phyloP scores from a whole-genome alignment of 371 early-diverging fungal species.

The Ordospora colligata region DNA sequence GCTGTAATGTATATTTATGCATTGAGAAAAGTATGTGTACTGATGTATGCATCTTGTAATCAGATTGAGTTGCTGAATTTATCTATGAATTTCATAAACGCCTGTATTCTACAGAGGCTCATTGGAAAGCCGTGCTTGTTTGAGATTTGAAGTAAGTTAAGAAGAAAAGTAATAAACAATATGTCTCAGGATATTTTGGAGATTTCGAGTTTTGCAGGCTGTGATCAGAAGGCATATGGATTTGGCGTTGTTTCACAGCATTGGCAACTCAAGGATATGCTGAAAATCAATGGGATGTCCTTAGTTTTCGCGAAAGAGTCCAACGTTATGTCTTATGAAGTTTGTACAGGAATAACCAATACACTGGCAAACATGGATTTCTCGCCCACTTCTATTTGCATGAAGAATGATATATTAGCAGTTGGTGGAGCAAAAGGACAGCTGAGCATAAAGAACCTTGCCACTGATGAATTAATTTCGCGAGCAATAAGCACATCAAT shows the following conservation, averaged over 20 bases:
- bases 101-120: too few species aligned
- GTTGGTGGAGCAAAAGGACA: conserved; percentile 79
- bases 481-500: conserved; percentile 72
- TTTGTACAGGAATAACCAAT: conserved; percentile 65
- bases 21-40: too few species aligned
- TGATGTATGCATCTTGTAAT: too few species aligned
- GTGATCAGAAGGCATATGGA: conserved; percentile 36
- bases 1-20: too few species aligned
- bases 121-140: too few species aligned
- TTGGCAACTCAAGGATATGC: conserved; percentile 81
- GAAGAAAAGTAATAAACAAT: too few species aligned
- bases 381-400: conserved; percentile 70
- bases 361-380: conserved; percentile 66
- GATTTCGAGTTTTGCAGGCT: conserved; percentile 13
- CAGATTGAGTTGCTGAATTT: too few species aligned
- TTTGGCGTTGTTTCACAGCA: conserved; percentile 53
- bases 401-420: conserved; percentile 67
- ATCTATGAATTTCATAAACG: too few species aligned
- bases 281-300: conserved; percentile 37
- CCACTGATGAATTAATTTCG: conserved; percentile 64
- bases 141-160: too few species aligned
- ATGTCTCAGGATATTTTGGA: conserved; percentile 12
- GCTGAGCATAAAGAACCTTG: conserved; percentile 68
- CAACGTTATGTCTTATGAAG: conserved; percentile 65
- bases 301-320: conserved; percentile 62